Base-by-base conservation (phyloP, 345 rosid genomes). In the Laguncularia racemosa region DNA sequence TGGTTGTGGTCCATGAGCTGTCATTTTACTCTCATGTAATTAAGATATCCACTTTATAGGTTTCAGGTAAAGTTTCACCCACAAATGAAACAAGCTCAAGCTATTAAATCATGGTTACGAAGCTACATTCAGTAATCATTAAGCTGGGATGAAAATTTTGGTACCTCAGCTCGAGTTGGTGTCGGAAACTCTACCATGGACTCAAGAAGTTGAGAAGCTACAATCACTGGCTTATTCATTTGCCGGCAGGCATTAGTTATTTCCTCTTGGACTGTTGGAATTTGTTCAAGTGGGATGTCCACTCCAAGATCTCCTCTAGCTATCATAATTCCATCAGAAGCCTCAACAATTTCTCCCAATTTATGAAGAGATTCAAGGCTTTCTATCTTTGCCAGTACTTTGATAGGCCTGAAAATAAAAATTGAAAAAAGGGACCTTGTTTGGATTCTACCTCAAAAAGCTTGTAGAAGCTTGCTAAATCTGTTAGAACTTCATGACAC, bases 251-350 rank as follows among this genome's bases (percentile, higher is more conserved):
- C 33, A 52, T 16, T 54, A 23, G 81, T 77, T 61, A 85, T 70
- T 33, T 73, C 44, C 68, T 83, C 80, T 67, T 83, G 93, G 44
- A 81, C 84, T 5, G 83, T 61, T 45, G 93, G 93, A 66, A 82
- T 81, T 72, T 78, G 82, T 67, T 85, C 93, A 15, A 83, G 80
- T 26, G 86, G 86, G 57, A 83, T 75, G 55, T 85, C 86, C n/a
- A 81, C 93, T 20, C 89, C 93, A 49, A 85, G 86, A 61, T 85
- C 93, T 40, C 89, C 93, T 43, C 93, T 74, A 63, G 93, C 93
- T 46, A 83, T 83, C 89, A 85, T 78, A 46, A 80, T 73, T 45
- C 93, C 89, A 71, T 85, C 93, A 12, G 86, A 85, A 59, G 86
- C 85, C 60, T 75, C 68, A 1, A 85, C 66, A 47, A 85, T 85